Conservation (phyloP, 768 basidiomycete genomes). For the Macrocybe gigantea region DNA sequence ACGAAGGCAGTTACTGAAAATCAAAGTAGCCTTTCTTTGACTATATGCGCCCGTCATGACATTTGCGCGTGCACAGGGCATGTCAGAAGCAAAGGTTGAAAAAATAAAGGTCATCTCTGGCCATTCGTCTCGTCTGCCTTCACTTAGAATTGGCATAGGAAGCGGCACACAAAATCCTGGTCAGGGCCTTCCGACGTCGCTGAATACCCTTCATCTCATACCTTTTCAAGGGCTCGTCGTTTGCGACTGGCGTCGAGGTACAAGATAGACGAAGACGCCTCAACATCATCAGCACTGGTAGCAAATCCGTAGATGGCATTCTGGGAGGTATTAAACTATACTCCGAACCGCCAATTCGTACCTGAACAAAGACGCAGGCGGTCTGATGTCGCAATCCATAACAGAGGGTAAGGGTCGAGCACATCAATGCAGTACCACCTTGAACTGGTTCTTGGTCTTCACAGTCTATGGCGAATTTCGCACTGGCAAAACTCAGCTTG, state of each 20-base stretch:
- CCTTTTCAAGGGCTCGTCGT: slow-evolving; percentile 71
- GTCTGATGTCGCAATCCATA: slow-evolving; percentile 89
- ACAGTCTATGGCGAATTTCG: slow-evolving; percentile 94
- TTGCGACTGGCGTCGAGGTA: slow-evolving; percentile 88
- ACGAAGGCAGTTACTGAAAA: slow-evolving; percentile 82
- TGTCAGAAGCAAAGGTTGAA: slow-evolving; percentile 96
- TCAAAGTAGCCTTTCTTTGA: slow-evolving; percentile 56
- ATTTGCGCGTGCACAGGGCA: slow-evolving; percentile 48
- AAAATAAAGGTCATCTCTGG: slow-evolving; percentile 72
- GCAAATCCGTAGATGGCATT: slow-evolving; percentile 85
- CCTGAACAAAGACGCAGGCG: slow-evolving; percentile 43
- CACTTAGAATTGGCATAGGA: slow-evolving; percentile 45
- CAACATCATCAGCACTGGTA: slow-evolving; percentile 83
- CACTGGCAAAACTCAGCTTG: slow-evolving; percentile 93
- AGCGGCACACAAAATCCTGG: slow-evolving; percentile 83
- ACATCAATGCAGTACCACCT: neutral
- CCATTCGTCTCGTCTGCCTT: neutral
- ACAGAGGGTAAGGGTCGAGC: slow-evolving; percentile 60
- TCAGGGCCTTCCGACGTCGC: slow-evolving; percentile 21
- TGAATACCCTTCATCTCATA: neutral
- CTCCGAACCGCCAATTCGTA: neutral
- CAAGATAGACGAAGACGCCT: slow-evolving; percentile 82
- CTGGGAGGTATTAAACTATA: slow-evolving; percentile 58
- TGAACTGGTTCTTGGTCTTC: neutral
- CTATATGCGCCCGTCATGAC: slow-evolving; percentile 12